These are phyloP conservation scores for Phaeophleospora eucalypticola DNA, from an alignment of 2,329 filamentous ascomycete species.

Conservation along the genomic window DNA sequence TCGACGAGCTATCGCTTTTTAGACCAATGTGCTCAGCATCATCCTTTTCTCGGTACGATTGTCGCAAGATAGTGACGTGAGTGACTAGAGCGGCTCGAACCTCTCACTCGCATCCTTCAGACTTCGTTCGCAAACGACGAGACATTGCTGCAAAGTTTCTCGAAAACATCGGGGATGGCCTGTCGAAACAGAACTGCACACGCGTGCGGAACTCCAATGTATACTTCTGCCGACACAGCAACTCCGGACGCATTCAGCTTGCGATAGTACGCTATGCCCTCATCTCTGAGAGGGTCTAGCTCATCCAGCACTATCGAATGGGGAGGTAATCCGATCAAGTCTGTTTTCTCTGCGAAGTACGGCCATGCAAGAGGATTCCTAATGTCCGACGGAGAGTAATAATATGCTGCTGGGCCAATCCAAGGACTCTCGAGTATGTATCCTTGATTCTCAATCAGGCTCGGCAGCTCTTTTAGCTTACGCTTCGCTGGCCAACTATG, in stretches of 20 bases:
- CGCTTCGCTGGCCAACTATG: conserved; percentile 12
- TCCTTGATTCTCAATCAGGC: conserved; percentile 26
- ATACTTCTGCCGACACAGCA: conserved; percentile 3
- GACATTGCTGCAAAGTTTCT: conserved; percentile 19
- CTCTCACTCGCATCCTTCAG: conserved; percentile 2
- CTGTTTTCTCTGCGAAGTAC: conserved; percentile 21
- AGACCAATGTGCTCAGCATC: too few relatives aligned
- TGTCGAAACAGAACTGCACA: conserved; percentile 20
- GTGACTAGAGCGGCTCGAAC: background rate
- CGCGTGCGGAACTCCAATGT: conserved; percentile 1
- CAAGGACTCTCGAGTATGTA: conserved; percentile 22
- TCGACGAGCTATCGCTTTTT: conserved; percentile 17
- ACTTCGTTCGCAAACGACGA: conserved; percentile 18
- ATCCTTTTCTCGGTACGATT: too few relatives aligned
- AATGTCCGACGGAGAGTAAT: conserved; percentile 15
- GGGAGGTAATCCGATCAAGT: conserved; percentile 25
- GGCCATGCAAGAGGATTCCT: conserved; percentile 32
- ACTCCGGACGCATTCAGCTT: conserved; percentile 23
- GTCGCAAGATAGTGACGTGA: too few relatives aligned
- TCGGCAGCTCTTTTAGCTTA: conserved; percentile 17
- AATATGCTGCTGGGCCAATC: conserved; percentile 14
- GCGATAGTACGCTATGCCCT: conserved; percentile 21
- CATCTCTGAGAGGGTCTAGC: conserved; percentile 26
- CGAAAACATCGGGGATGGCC: conserved; percentile 24
- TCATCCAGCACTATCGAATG: conserved; percentile 23